Evolutionary conservation across 371 early-diverging fungal genomes (phyloP), one percentile per base, ranked within the genome.

Genomic region (Mucor piriformis): DNA sequence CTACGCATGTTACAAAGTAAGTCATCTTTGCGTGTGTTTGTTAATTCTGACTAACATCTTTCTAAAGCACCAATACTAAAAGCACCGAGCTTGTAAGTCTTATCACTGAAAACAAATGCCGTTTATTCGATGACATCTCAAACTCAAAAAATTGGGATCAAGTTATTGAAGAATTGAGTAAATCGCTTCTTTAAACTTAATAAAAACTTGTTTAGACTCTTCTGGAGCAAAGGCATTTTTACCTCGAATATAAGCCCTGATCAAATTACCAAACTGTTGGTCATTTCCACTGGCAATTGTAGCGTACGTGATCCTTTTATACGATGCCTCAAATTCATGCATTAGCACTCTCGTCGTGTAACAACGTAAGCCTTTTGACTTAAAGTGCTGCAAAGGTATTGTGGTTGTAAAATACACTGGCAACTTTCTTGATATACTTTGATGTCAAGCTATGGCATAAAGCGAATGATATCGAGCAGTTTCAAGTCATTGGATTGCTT

Each of bases 201-300:
- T 29, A 48, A n/a, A n/a, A n/a, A n/a, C n/a, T 48, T 54, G 12
- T 12, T 54, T 43, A 46, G 58, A 46, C 32, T 50, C 50, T 16
- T 54, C 64, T 16, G 35, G 35, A 24, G 53, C 50, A 54, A 64
- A 64, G 3, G 59, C 64, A 20, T 59, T 59, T 35, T 51, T 69
- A 12, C 69, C 69, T 27, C 49, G 24, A 25, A 65, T 66, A 52
- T 61, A 65, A n/a, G 70, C 53, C 15, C 53, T 44, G 23, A 80
- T 74, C 23, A 79, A 59, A 21, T 79, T 67, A 60, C 82, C 86
- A 69, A 88, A 88, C 34, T 66, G 53, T 56, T 84, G 69, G n/a
- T n/a, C n/a, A 57, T 92, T 87, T 35, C 82, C 75, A 21, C 67
- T 72, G 12, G 90, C 82, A 34, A 93, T 61, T 11, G 88, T 77